A percentile compares a stretch with the other conserved stretches of the same genome.
phyloP scores from a whole-genome alignment of 2,329 filamentous ascomycete species.

The Magnaporthiopsis rhizophila region DNA sequence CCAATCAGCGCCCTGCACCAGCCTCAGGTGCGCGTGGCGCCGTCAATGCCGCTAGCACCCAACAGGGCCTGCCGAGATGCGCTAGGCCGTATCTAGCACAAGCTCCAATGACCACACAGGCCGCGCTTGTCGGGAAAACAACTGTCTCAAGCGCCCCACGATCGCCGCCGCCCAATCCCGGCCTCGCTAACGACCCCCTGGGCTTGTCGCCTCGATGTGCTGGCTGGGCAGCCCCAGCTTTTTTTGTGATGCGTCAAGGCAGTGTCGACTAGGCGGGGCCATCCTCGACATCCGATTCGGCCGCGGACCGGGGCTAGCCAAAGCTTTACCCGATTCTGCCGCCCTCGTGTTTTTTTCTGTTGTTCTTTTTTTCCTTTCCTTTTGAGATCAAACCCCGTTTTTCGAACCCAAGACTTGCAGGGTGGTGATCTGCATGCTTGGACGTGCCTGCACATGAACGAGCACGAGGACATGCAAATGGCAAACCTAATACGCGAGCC shows the following conservation, averaged over 20 bases:
- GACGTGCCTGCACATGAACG: neutral
- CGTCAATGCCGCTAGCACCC: neutral
- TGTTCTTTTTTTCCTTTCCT: neutral
- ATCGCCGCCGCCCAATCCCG: neutral
- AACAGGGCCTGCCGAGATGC: neutral
- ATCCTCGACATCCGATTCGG: neutral
- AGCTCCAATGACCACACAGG: neutral
- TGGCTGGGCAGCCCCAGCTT: neutral
- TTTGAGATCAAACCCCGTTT: neutral
- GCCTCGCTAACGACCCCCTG: neutral
- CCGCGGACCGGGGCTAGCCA: neutral
- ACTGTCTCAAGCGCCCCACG: neutral
- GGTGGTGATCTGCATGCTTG: neutral
- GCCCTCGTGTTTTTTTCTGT: too few relatives aligned
- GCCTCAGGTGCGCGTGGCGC: constrained; percentile 7
- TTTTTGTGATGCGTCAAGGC: neutral
- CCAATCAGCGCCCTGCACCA: constrained; percentile 1
- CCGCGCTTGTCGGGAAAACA: constrained; percentile 4
- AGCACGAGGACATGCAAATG: neutral
- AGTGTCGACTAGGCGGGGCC: neutral
- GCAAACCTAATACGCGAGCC: neutral
- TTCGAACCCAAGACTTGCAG: neutral
- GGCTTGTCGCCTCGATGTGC: neutral
- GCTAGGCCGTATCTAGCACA: neutral
- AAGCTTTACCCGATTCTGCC: neutral